Conservation (phyloP, 176 grass and related monocot genomes). For the Hordeum vulgare region DNA sequence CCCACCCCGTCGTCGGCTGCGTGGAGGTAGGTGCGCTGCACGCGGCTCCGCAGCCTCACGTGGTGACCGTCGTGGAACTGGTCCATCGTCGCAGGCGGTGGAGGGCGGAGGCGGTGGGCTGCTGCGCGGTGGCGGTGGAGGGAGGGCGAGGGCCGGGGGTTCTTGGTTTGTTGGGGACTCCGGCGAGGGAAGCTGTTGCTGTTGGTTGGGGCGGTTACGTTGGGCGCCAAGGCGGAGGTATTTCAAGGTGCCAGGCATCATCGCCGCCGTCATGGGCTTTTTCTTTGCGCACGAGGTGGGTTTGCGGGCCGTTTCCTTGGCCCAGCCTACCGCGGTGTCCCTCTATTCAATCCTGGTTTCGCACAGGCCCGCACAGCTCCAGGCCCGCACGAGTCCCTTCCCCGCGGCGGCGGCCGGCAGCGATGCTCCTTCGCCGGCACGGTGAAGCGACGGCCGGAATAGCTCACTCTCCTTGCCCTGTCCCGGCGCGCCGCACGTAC, state of each 20-base stretch:
- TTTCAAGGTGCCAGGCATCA: not conserved
- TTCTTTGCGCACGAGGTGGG: not conserved
- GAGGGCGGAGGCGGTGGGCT: not conserved
- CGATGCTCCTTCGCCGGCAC: too few relatives aligned
- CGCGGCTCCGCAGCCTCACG: conserved; percentile 6
- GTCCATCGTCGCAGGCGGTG: not conserved
- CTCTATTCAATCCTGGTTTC: too few relatives aligned
- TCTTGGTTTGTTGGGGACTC: not conserved
- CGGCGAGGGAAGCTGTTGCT: not conserved
- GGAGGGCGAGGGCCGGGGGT: not conserved
- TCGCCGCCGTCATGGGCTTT: not conserved
- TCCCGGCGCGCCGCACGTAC: too few relatives aligned
- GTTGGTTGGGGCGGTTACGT: not conserved
- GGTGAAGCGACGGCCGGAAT: too few relatives aligned
- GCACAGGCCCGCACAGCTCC: too few relatives aligned
- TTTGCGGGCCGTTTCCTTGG: not conserved
- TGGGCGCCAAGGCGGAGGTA: not conserved
- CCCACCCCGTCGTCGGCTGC: not conserved
- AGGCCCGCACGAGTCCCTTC: too few relatives aligned
- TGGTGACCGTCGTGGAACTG: not conserved
- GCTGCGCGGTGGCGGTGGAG: not conserved
- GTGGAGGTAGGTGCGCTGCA: not conserved
- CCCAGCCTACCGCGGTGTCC: too few relatives aligned
- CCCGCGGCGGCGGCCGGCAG: too few relatives aligned
- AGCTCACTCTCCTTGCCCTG: too few relatives aligned